phyloP scores from a whole-genome alignment of 1,284 basidiomycete species.

The Cryptococcus depauperatus region DNA sequence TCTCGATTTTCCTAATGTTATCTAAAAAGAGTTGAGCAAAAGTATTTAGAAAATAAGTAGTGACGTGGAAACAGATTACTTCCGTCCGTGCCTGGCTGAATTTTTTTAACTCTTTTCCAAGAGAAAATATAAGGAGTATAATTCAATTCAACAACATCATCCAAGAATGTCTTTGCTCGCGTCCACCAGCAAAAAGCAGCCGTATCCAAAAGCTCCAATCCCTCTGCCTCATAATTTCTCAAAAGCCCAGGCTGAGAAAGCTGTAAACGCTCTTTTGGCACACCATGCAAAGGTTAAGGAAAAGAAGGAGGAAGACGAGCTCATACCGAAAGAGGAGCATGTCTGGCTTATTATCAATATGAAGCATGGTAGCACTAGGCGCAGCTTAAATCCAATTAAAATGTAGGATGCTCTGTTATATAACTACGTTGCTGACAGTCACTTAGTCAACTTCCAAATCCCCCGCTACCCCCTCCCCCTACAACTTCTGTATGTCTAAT shows the following conservation, averaged over 20 bases:
- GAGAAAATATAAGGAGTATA: no score
- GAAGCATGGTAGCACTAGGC: conserved; percentile 66
- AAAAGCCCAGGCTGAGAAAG: conserved; percentile 62
- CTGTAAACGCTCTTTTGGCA: conserved; percentile 64
- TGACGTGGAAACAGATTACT: no score
- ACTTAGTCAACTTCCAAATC: conserved; percentile 55
- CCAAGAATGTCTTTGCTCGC: no score
- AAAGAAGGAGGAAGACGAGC: conserved; percentile 61
- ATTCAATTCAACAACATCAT: no score
- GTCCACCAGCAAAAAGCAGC: conserved; percentile 6
- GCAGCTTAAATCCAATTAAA: conserved; percentile 69
- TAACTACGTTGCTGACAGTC: not conserved
- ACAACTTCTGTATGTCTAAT: conserved; percentile 74
- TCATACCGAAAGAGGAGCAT: conserved; percentile 72
- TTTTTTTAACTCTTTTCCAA: no score
- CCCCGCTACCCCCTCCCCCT: conserved; percentile 65
- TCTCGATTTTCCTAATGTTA: no score
- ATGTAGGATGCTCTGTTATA: conserved; percentile 76
- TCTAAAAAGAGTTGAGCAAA: no score
- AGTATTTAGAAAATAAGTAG: no score
- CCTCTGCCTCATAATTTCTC: conserved; percentile 49
- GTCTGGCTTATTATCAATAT: conserved; percentile 79
- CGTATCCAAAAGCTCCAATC: conserved; percentile 4
- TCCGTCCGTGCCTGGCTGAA: no score
- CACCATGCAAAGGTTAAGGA: conserved; percentile 59